These are phyloP conservation scores for Limonium bicolor DNA, from an alignment of 148 eudicot species.

Conservation along the genomic window DNA sequence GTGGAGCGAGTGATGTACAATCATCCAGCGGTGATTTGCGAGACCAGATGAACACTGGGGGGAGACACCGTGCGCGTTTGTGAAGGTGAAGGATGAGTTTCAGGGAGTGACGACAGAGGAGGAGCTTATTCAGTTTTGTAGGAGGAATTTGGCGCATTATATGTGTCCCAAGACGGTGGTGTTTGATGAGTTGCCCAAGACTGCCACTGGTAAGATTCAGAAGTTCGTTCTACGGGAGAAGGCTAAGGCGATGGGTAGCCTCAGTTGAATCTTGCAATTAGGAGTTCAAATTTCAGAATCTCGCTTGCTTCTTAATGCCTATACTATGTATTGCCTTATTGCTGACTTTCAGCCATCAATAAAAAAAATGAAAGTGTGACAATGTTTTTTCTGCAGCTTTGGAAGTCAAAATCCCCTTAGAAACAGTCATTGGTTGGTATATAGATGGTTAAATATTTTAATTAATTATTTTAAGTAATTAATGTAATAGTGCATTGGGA, in stretches of 20 bases:
- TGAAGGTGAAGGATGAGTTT: conserved; percentile 20
- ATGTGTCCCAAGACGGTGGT: conserved; percentile 38
- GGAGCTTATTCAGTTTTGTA: conserved; percentile 25
- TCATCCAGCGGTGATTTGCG: conserved; percentile 32
- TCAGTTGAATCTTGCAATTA: too few species aligned
- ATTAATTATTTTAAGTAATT: too few species aligned
- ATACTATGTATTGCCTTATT: too few species aligned
- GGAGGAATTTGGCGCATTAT: conserved; percentile 21
- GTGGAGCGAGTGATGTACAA: conserved; percentile 28
- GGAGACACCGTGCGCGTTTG: conserved; percentile 42
- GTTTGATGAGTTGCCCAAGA: conserved; percentile 30
- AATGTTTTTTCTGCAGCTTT: too few species aligned
- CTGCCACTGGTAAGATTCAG: conserved; percentile 39
- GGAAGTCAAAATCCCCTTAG: too few species aligned
- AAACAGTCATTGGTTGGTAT: too few species aligned
- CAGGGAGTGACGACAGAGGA: conserved; percentile 2
- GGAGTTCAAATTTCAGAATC: too few species aligned
- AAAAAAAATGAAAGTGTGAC: too few species aligned
- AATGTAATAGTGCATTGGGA: too few species aligned
- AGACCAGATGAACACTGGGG: conserved; percentile 44
- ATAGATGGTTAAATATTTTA: too few species aligned
- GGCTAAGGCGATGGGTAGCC: conserved; percentile 27
- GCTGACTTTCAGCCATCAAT: too few species aligned
- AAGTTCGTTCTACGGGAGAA: conserved; percentile 26
- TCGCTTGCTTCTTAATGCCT: too few species aligned